These are phyloP conservation scores for Lecanicillium sp. DNA, from an alignment of 2,329 filamentous ascomycete species.

Conservation along the genomic window DNA sequence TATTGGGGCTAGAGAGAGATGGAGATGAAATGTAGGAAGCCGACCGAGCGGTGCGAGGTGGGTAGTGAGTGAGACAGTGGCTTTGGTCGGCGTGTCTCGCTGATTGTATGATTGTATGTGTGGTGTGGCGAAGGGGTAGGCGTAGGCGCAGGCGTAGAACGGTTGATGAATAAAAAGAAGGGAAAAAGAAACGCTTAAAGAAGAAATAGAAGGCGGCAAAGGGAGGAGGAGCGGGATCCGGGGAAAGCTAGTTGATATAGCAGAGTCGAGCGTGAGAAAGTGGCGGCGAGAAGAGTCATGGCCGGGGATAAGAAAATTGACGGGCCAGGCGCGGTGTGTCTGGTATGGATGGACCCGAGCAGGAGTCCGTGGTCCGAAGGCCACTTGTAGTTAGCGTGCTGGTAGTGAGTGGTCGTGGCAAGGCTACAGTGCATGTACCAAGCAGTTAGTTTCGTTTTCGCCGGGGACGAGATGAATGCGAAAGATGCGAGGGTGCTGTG, in stretches of 20 bases:
- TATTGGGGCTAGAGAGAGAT: background rate
- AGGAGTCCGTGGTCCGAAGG: slow-evolving; percentile 1
- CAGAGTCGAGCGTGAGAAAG: slow-evolving; percentile 5
- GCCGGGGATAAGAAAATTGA: background rate
- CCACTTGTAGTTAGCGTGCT: too few relatives aligned
- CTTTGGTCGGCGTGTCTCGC: too few relatives aligned
- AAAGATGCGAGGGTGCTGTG: background rate
- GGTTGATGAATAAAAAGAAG: too few relatives aligned
- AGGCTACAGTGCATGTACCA: background rate
- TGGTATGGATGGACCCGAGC: slow-evolving; percentile 6
- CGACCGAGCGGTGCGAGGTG: background rate
- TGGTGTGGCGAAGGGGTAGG: too few relatives aligned
- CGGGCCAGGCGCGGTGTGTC: slow-evolving; percentile 1
- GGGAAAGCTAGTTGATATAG: background rate
- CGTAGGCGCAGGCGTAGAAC: too few relatives aligned
- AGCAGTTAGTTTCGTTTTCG: background rate
- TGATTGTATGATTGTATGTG: too few relatives aligned
- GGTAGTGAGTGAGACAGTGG: slow-evolving; percentile 5
- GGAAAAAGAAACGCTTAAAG: too few relatives aligned
- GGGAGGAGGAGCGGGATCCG: background rate
- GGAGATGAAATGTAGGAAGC: slow-evolving; percentile 4
- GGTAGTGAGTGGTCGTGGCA: background rate
- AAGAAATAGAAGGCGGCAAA: background rate
- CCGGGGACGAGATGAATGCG: background rate
- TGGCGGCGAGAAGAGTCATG: slow-evolving; percentile 2